Evolutionary conservation across 73 alveolate species (phyloP), one percentile per base, ranked within the genome.

Genomic region (Blepharisma japonicum): DNA sequence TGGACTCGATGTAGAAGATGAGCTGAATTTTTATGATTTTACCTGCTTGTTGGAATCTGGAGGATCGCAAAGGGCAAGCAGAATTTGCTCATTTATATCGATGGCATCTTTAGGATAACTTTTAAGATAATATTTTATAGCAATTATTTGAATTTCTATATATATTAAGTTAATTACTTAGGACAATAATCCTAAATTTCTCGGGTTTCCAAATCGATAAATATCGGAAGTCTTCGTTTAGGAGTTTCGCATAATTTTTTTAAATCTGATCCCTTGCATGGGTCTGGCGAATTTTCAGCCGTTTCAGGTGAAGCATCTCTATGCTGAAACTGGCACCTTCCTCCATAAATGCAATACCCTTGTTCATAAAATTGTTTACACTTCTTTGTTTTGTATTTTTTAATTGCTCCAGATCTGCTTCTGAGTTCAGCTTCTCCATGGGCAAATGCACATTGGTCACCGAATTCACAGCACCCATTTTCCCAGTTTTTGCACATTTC

Each of bases 371-470:
- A 89, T 77, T 71, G 84, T 45, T 72, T 85, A 83, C 96, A 89
- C 54, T 80, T 77, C 78, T 81, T 89, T 23, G 96, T 86, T 80
- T 82, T 79, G 67, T 79, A 78, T 38, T 71, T 68, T 14, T 77
- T 68, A 6, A 84, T 11, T 14, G 20, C 77, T 2, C 23, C 50
- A n/a, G 68, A n/a, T 4, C 76, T 81, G 14, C 67, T 14, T 67
- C 84, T 89, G 71, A 91, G 51, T 48, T 91, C 94, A 55, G 67
- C 78, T 20, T 86, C 87, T n/a, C 97, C 97, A 82, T 91, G 97
- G 45, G 97, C 97, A 77, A 89, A 91, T 6, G 97, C 87, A 80
- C 97, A 91, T 78, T 83, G 68, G 3, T 32, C 42, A 32, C 42
- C 42, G 42, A 76, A 89, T 50, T 84, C 83, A 54, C 97, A 91